Percentiles rank a stretch among this genome's conserved stretches.
Evolutionary conservation across 305 asterid species (phyloP).

Genomic region (Stenogyne calaminthoides): DNA sequence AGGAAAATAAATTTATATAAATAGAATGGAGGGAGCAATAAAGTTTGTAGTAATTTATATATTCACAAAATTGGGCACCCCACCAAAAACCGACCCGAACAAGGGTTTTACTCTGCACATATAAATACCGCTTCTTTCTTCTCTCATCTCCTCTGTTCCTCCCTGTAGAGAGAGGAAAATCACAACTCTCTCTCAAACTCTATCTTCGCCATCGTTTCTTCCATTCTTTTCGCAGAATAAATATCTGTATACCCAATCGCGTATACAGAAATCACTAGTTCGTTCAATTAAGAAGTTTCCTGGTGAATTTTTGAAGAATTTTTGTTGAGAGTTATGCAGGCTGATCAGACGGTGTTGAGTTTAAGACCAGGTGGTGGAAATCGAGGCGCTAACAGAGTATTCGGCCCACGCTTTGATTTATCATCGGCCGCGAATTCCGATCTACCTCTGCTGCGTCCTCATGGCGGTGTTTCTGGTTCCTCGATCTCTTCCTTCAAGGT

Average conservation of each 20-base stretch:
- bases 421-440: slow-evolving; percentile 61
- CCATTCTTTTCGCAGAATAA: slow-evolving; percentile 14
- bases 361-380: slow-evolving; percentile 97
- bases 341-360: slow-evolving; percentile 90
- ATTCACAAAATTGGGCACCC: no score
- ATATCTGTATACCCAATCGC: slow-evolving; percentile 20
- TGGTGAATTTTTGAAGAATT: slow-evolving; percentile 37
- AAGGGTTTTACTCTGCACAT: no score
- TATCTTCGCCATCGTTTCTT: not conserved
- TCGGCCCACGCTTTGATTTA: slow-evolving; percentile 73
- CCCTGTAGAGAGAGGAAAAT: no score
- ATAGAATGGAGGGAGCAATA: no score
- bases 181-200: slow-evolving; percentile 40
- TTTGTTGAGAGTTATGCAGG: slow-evolving; percentile 74
- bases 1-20: no score
- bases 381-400: slow-evolving; percentile 71
- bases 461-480: slow-evolving; percentile 49
- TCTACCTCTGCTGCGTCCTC: slow-evolving; percentile 71
- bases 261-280: slow-evolving; percentile 18
- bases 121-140: no score
- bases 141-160: no score
- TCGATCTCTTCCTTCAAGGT: slow-evolving; percentile 58
- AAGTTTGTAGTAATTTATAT: no score
- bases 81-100: no score
- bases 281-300: slow-evolving; percentile 19